These are phyloP conservation scores for Byssoonygena ceratinophila DNA, from an alignment of 2,329 filamentous ascomycete genomes.

Conservation along the genomic window DNA sequence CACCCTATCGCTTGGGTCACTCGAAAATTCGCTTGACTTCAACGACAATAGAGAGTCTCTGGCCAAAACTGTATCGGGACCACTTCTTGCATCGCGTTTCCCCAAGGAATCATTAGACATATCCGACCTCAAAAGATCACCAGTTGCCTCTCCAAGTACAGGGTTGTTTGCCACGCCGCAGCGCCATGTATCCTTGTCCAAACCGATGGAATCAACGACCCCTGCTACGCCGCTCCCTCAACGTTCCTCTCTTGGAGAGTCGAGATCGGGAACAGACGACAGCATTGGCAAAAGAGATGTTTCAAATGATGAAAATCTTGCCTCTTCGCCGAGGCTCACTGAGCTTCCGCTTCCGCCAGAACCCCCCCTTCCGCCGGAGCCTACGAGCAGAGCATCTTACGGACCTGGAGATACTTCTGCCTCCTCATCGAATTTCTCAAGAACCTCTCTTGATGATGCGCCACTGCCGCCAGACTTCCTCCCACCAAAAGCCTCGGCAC, in stretches of 20 bases:
- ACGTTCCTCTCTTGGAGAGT: constrained; percentile 22
- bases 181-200: background rate
- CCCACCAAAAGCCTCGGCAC: constrained; percentile 13
- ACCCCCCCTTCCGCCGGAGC: constrained; percentile 38
- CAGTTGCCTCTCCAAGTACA: background rate
- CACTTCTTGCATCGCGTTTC: background rate
- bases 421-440: constrained; percentile 35
- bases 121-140: constrained; percentile 19
- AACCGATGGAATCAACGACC: background rate
- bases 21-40: constrained; percentile 33
- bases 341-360: constrained; percentile 23
- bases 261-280: constrained; percentile 27
- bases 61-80: constrained; percentile 20
- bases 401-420: constrained; percentile 41
- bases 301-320: constrained; percentile 23
- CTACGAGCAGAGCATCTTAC: constrained; percentile 39
- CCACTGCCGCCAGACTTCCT: constrained; percentile 26
- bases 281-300: constrained; percentile 24
- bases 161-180: constrained; percentile 3
- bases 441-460: constrained; percentile 33
- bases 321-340: constrained; percentile 25
- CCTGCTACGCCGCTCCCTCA: constrained; percentile 3
- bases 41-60: constrained; percentile 17
- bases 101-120: background rate
- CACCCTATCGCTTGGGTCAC: constrained; percentile 32